These are phyloP conservation scores for Candida ponderosae DNA, from an alignment of 805 yeast species.

Conservation along the genomic window DNA sequence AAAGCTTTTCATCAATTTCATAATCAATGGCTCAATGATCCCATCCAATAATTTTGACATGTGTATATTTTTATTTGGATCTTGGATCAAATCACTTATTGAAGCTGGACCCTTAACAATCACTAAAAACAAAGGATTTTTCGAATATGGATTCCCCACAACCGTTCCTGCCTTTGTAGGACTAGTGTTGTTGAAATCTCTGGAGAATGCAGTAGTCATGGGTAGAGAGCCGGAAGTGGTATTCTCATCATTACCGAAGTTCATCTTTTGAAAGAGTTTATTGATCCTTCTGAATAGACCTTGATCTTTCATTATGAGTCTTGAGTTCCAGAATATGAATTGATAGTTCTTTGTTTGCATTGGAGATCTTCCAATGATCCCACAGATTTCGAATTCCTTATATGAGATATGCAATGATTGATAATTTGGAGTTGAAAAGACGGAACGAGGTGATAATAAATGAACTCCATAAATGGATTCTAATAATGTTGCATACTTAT, in stretches of 20 bases:
- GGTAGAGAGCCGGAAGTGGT: constrained; percentile 4
- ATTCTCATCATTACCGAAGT: constrained; percentile 5
- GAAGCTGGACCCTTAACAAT: constrained; percentile 19
- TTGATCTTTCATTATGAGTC: constrained; percentile 9
- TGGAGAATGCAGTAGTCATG: constrained; percentile 7
- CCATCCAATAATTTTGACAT: constrained; percentile 16
- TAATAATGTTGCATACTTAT: constrained; percentile 13
- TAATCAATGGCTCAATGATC: constrained; percentile 23
- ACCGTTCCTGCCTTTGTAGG: constrained; percentile 17
- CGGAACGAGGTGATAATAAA: too few species aligned
- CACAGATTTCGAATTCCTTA: constrained; percentile 22
- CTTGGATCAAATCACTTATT: constrained; percentile 31
- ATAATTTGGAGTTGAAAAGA: too few species aligned
- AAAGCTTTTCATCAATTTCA: constrained; percentile 23
- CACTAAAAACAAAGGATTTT: constrained; percentile 32
- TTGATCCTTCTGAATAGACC: constrained; percentile 16
- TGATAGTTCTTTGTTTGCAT: constrained; percentile 32
- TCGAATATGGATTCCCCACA: constrained; percentile 25
- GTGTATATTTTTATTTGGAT: constrained; percentile 27
- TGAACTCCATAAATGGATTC: constrained; percentile 24
- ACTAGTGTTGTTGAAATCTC: constrained; percentile 5
- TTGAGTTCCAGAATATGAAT: constrained; percentile 36
- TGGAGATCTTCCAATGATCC: constrained; percentile 31
- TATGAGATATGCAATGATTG: constrained; percentile 22
- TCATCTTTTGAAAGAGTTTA: constrained; percentile 15